Base-by-base conservation (phyloP, 1,139 yeast genomes). In the Hansenula sp. region DNA sequence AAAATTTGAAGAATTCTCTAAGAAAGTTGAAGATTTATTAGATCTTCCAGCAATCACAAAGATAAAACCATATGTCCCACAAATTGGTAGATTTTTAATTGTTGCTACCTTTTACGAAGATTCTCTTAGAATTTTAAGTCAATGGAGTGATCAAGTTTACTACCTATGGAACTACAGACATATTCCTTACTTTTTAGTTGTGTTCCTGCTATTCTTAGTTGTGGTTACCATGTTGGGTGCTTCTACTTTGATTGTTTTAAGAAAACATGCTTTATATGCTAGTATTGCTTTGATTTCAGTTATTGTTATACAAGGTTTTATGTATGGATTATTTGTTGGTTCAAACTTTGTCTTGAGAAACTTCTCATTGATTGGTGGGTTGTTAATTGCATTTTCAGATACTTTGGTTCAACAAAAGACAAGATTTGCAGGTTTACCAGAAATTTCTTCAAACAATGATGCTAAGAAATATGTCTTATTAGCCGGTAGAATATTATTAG, bases 81-180 rank as follows among this genome's bases (percentile, higher is more conserved):
- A 83, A 20, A 75, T 92, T 51, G 97, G 97, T 24, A 75, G 98
- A 44, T 81, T 87, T 46, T 77, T 90, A 54, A 89, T 92, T 51
- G 96, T 92, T 45, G 96, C 96, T 39, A 92, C 98, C 1, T 92
- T 90, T 60, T 78, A 81, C 54, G 98, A 92, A 64, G 98, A 92
- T 59, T 79, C 96, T 2, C 62, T 84, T 44, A 75, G 98, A 62
- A 87, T 92, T 55, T 59, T 82, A 44, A 71, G 89, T 14, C 97
- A 90, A 65, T 92, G 97, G 97, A 64, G 74, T 27, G 96, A 89
- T 57, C 98, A 92, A 64, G 88, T 88, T 25, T 82, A 79, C 60
- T 92, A 86, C 62, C 72, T 92, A 54, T 77, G 87, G 69, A 78
- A 78, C 53, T 85, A 82, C 67, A 81, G 96, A 58, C 88, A 82